phyloP scores from a whole-genome alignment of 2,329 filamentous ascomycete genomes.

The Curvularia eragrostidis region DNA sequence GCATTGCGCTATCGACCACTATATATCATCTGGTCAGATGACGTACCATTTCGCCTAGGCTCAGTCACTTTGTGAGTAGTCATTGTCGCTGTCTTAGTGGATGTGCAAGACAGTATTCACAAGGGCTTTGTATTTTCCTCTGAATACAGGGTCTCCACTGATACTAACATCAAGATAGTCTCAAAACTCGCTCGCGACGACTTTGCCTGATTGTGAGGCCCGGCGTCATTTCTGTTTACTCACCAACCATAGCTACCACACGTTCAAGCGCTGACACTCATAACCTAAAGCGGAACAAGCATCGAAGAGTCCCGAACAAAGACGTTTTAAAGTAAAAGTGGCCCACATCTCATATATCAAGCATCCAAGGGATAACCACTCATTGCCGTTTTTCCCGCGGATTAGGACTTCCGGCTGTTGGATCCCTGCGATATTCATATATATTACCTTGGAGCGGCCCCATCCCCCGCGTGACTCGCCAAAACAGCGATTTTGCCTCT shows the following conservation, averaged over 20 bases:
- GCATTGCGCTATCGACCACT: conserved; percentile 31
- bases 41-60: background rate
- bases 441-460: conserved; percentile 23
- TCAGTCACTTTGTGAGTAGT: background rate
- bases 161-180: background rate
- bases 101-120: background rate
- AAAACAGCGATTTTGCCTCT: conserved; percentile 5
- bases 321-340: conserved; percentile 6
- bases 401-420: conserved; percentile 31
- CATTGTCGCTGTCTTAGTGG: background rate
- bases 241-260: background rate
- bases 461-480: conserved; percentile 27
- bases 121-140: no score
- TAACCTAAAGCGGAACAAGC: conserved; percentile 19
- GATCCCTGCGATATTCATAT: conserved; percentile 38
- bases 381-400: conserved; percentile 26
- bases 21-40: conserved; percentile 22
- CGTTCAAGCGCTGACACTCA: conserved; percentile 5
- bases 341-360: conserved; percentile 23
- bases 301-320: conserved; percentile 5
- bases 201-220: background rate
- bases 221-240: background rate
- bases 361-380: conserved; percentile 18
- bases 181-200: background rate
- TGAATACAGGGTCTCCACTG: background rate